Evolutionary conservation across 371 early-diverging fungal species (phyloP).

Genomic region (Funneliformis caledonium): DNA sequence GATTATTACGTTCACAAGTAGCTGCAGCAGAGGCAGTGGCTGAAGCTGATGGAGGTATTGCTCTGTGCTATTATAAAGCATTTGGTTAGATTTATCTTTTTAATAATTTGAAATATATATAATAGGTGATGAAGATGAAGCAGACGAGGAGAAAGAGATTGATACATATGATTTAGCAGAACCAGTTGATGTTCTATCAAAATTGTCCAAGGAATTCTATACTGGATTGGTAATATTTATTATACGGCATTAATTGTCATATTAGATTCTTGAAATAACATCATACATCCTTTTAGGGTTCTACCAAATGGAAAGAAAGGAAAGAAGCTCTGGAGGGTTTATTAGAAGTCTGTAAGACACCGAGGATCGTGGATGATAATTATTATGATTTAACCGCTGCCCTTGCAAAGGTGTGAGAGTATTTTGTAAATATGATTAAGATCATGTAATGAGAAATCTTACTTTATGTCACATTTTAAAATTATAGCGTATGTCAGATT

Average conservation of each 20-base stretch:
- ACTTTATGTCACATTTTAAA: neutral
- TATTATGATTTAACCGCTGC: constrained; percentile 80
- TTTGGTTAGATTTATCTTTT: neutral
- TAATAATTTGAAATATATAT: neutral
- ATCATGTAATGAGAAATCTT: neutral
- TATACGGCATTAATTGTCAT: neutral
- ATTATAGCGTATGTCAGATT: constrained; percentile 75
- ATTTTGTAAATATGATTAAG: neutral
- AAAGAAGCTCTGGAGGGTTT: constrained; percentile 88
- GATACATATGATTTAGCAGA: constrained; percentile 87
- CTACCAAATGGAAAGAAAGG: constrained; percentile 96
- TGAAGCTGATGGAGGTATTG: constrained; percentile 50
- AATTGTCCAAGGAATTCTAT: constrained; percentile 83
- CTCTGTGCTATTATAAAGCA: neutral
- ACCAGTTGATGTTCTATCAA: constrained; percentile 86
- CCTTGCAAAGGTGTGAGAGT: constrained; percentile 72
- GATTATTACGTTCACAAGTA: constrained; percentile 83
- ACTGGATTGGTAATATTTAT: constrained; percentile 57
- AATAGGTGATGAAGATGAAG: constrained; percentile 50
- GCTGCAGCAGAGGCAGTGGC: constrained; percentile 56
- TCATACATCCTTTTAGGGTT: constrained; percentile 50
- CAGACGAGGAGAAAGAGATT: constrained; percentile 60
- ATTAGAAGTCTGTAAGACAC: constrained; percentile 68
- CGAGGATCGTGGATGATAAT: constrained; percentile 80
- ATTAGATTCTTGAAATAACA: neutral